Conservation (phyloP, 164 flowering plant species). For the Buxus sempervirens region DNA sequence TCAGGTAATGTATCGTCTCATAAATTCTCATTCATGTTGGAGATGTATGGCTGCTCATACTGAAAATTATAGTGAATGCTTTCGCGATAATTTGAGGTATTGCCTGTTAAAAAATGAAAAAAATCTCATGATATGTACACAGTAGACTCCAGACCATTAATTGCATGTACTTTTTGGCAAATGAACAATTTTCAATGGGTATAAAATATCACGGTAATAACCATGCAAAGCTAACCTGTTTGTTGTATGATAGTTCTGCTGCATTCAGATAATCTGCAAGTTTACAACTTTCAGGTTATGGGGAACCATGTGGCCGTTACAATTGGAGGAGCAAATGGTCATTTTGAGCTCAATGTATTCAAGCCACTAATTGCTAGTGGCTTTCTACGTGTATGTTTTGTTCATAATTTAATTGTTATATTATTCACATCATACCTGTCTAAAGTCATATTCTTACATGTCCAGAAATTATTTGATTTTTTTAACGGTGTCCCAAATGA, state of each 20-base stretch:
- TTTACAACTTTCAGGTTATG: constrained; percentile 60
- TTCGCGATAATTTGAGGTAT: background rate
- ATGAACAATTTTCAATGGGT: background rate
- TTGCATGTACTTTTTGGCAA: background rate
- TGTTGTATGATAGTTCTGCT: background rate
- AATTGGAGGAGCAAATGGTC: constrained; percentile 95
- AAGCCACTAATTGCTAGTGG: constrained; percentile 93
- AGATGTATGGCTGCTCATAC: background rate
- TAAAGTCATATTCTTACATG: background rate
- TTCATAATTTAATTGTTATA: background rate
- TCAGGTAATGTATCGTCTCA: constrained; percentile 53
- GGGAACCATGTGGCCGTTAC: constrained; percentile 95
- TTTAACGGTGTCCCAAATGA: background rate
- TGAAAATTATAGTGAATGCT: background rate
- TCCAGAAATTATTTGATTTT: background rate
- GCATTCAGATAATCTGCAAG: background rate
- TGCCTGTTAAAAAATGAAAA: too few relatives aligned
- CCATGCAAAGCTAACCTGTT: background rate
- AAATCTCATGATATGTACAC: background rate
- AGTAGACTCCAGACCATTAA: background rate
- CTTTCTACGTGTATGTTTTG: constrained; percentile 67
- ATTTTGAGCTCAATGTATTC: constrained; percentile 94
- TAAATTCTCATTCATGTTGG: constrained; percentile 1
- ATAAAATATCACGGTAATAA: background rate
- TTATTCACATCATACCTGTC: background rate